These are phyloP conservation scores for Kluyveromyces sp. DNA, from an alignment of 1,139 yeast species.

Conservation along the genomic window DNA sequence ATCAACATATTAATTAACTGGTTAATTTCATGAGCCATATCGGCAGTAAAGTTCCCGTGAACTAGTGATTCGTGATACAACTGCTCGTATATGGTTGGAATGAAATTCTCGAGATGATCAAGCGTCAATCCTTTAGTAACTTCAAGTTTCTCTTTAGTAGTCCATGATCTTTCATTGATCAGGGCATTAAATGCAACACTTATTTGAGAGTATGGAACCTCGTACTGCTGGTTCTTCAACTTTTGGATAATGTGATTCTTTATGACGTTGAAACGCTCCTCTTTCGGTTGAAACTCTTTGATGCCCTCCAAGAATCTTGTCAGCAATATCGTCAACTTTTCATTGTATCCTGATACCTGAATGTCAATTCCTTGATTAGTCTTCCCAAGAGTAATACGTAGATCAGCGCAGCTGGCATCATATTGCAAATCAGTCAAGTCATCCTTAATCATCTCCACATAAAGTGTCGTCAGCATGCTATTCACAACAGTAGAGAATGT, in stretches of 20 bases:
- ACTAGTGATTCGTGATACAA: slow-evolving; percentile 59
- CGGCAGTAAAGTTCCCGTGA: slow-evolving; percentile 67
- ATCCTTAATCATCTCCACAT: slow-evolving; percentile 67
- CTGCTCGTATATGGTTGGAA: slow-evolving; percentile 40
- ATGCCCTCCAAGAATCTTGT: slow-evolving; percentile 53
- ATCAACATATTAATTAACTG: slow-evolving; percentile 34
- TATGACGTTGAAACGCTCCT: slow-evolving; percentile 55
- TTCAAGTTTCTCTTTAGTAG: slow-evolving; percentile 51
- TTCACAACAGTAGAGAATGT: slow-evolving; percentile 51
- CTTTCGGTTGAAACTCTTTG: slow-evolving; percentile 44
- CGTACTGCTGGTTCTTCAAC: slow-evolving; percentile 62
- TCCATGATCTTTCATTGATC: slow-evolving; percentile 65
- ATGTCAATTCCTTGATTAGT: slow-evolving; percentile 68
- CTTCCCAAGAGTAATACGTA: slow-evolving; percentile 49
- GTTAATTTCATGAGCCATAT: slow-evolving; percentile 48
- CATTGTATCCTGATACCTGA: slow-evolving; percentile 72
- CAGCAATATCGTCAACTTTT: slow-evolving; percentile 61
- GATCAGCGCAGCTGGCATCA: slow-evolving; percentile 78
- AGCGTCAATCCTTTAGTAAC: slow-evolving; percentile 44
- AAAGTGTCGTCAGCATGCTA: slow-evolving; percentile 52
- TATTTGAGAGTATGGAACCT: slow-evolving; percentile 71
- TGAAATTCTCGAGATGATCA: slow-evolving; percentile 45
- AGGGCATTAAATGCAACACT: slow-evolving; percentile 55
- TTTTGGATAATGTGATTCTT: slow-evolving; percentile 59
- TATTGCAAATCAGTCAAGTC: slow-evolving; percentile 67